Evolutionary conservation across 2,329 filamentous ascomycete genomes (phyloP).

Genomic region (Mariannaea elegans): DNA sequence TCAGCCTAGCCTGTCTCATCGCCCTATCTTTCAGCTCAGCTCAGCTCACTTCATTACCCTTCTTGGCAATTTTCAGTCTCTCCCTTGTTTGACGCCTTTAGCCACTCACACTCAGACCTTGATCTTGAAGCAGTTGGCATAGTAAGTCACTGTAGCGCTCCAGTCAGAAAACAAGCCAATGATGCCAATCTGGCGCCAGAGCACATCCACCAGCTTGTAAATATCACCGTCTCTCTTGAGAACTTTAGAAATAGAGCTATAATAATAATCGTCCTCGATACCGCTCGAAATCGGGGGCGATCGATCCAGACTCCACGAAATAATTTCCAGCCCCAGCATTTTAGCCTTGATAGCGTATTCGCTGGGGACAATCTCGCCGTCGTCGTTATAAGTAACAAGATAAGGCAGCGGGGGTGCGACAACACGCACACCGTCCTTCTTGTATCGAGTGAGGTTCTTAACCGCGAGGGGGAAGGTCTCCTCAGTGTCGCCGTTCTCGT

Average conservation of each 20-base stretch:
- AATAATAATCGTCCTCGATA: slow-evolving; percentile 62
- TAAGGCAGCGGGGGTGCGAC: slow-evolving; percentile 71
- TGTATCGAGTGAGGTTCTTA: slow-evolving; percentile 64
- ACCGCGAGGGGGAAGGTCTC: slow-evolving; percentile 63
- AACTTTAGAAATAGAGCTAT: slow-evolving; percentile 60
- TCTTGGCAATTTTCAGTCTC: slow-evolving; percentile 1
- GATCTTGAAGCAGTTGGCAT: slow-evolving; percentile 72
- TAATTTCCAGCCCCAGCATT: slow-evolving; percentile 68
- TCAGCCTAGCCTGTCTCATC: not conserved
- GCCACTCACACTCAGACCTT: slow-evolving; percentile 13
- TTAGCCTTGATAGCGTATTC: slow-evolving; percentile 69
- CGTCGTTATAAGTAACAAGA: slow-evolving; percentile 60
- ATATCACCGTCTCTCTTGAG: slow-evolving; percentile 72
- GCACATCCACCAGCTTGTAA: slow-evolving; percentile 71
- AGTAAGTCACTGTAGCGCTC: slow-evolving; percentile 74
- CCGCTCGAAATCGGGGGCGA: slow-evolving; percentile 66
- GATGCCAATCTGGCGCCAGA: slow-evolving; percentile 68
- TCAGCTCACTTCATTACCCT: not conserved
- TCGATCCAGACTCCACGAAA: slow-evolving; percentile 75
- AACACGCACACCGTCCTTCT: slow-evolving; percentile 66
- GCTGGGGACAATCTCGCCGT: slow-evolving; percentile 67
- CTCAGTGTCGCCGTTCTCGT: slow-evolving; percentile 65
- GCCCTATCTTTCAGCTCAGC: not conserved
- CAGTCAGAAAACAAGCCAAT: slow-evolving; percentile 74
- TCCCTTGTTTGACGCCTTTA: not conserved